Evolutionary conservation across 345 rosid genomes (phyloP).

Genomic region (Lumnitzera racemosa): DNA sequence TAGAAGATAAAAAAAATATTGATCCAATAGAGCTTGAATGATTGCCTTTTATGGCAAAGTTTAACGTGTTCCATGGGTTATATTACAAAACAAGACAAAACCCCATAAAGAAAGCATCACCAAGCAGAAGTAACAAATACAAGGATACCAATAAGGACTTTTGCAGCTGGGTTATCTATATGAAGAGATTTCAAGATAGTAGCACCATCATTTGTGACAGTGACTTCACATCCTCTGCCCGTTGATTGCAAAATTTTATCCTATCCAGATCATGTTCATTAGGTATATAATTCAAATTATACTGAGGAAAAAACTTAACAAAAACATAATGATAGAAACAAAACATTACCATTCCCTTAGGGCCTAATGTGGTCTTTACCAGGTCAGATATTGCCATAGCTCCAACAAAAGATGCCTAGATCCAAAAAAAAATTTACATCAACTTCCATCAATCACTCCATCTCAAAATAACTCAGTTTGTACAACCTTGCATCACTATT

Average conservation of each 20-base stretch:
- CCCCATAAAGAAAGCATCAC: too few species aligned
- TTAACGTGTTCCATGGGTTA: too few species aligned
- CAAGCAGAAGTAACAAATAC: background rate
- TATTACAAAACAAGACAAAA: too few species aligned
- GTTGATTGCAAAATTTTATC: slow-evolving; percentile 97
- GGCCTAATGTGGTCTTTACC: slow-evolving; percentile 92
- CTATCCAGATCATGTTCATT: slow-evolving; percentile 23
- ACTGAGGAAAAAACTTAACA: background rate
- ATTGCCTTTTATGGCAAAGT: background rate
- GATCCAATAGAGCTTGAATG: slow-evolving; percentile 1
- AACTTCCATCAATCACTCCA: too few species aligned
- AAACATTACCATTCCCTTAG: slow-evolving; percentile 85
- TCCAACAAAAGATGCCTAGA: slow-evolving; percentile 87
- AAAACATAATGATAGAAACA: background rate
- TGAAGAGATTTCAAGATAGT: slow-evolving; percentile 92
- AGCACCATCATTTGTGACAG: slow-evolving; percentile 96
- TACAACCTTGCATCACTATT: too few species aligned
- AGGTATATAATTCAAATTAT: slow-evolving; percentile 1
- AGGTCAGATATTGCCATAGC: slow-evolving; percentile 92
- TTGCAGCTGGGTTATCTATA: slow-evolving; percentile 94
- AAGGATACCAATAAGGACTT: slow-evolving; percentile 90
- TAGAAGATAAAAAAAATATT: background rate
- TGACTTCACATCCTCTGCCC: slow-evolving; percentile 72
- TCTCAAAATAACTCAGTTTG: too few species aligned
- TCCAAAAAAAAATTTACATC: too few species aligned